Evolutionary conservation across 345 rosid genomes (phyloP).

Genomic region (Eutrema japonicum): DNA sequence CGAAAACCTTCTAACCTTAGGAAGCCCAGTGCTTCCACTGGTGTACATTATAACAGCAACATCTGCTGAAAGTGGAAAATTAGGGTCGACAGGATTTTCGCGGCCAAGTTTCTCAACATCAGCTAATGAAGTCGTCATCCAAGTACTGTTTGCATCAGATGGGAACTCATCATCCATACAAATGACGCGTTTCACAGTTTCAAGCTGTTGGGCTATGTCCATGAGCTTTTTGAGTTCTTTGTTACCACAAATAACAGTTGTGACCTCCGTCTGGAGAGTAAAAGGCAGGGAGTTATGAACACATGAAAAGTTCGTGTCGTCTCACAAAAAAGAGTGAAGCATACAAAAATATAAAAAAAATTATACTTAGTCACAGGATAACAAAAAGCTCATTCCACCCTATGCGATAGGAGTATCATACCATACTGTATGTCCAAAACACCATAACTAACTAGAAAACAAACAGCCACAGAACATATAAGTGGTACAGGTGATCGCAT

Average conservation of each 20-base stretch:
- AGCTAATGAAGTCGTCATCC: constrained; percentile 64
- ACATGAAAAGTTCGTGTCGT: not conserved
- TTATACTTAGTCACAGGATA: not conserved
- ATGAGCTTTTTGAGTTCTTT: constrained; percentile 86
- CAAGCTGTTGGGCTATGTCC: constrained; percentile 87
- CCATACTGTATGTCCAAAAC: not conserved
- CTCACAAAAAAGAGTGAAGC: not conserved
- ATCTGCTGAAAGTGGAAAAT: constrained; percentile 77
- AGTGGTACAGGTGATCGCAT: not conserved
- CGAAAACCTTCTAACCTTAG: constrained; percentile 66
- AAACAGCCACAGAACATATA: not conserved
- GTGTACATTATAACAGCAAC: constrained; percentile 98
- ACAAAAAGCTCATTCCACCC: not conserved
- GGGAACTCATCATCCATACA: constrained; percentile 86
- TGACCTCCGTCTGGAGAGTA: constrained; percentile 79
- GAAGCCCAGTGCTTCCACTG: constrained; percentile 98
- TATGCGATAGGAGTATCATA: constrained; percentile 1
- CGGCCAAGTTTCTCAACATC: constrained; percentile 75
- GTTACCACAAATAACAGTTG: constrained; percentile 86
- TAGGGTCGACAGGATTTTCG: constrained; percentile 71
- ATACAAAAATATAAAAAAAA: not conserved
- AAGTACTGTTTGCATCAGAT: constrained; percentile 56
- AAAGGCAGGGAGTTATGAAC: constrained; percentile 21
- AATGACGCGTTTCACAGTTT: constrained; percentile 78
- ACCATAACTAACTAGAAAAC: not conserved